Base-by-base conservation (phyloP, 345 rosid genomes). In the Rhizophora mangle region DNA sequence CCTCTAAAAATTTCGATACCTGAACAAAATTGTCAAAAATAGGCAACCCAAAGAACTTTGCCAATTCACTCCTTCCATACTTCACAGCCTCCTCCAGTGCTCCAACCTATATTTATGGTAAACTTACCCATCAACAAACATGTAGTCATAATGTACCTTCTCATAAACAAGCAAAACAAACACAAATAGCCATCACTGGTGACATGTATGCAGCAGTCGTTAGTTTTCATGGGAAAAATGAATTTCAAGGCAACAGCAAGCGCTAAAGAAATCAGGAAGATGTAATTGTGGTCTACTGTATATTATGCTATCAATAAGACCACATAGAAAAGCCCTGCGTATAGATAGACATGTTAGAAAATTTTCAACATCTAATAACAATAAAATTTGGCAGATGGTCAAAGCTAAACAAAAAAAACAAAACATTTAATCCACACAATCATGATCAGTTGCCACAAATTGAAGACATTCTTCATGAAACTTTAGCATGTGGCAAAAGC, bases 21-120 rank as follows among this genome's bases (percentile, higher is more conserved):
- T 87, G 80, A 67, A 92, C 87, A 49, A 90, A 79, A 75, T 84
- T 75, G 34, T 83, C 77, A 78, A 85, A 92, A 52, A 74, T 83
- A 2, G 83, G 36, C 81, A 82, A 71, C 22, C 64, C 87, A 61
- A 90, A 84, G 81, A 81, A 95, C 77, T 85, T 92, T 34, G 85
- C 83, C 75, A 95, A 75, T 72, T 88, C 89, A 61, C 65, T 74
- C 81, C 94, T 85, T 68, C 98, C 99, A 83, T 84, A 88, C 51
- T 76, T 82, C 46, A 92, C 94, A 60, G 92, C 96, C 74, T 85
- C 92, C 78, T 82, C 96, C 39, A 95, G 85, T 67, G 79, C 82
- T 72, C 97, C 97, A 60, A 72, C 90, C 99, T 95, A 72, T 47
- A 24, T 21, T 19, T 30, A 24, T 6, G 15, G 18, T 10, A 31